Base-by-base conservation (phyloP, 192 early-diverging fungal genomes). In the Diversispora eburnea region DNA sequence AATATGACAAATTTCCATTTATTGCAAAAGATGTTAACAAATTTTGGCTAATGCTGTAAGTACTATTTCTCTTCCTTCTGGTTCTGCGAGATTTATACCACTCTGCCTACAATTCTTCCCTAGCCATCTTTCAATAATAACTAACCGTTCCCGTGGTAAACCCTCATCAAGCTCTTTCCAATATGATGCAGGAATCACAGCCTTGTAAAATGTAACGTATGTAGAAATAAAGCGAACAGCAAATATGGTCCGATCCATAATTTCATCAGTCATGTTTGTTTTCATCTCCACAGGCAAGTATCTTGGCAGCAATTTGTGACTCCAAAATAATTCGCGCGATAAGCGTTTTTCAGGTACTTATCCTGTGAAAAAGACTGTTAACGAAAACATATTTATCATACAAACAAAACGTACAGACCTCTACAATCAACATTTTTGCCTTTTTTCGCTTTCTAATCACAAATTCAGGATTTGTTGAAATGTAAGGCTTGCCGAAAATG, bases 161-260 rank as follows among this genome's bases (percentile, higher is more conserved):
- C n/a, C n/a, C n/a, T n/a, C n/a, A n/a, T n/a, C n/a, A n/a, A n/a
- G 12, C 60, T 62, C 60, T 43, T 41, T 25, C 12, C 4, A 62
- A 62, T 62, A 62, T 43, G 8, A 12, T 62, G 60, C 60, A 62
- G 60, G 60, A 62, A 62, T 62, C 19, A 25, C 5, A 7, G 60
- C 60, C 5, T 20, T 15, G 12, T 62, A 62, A 62, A 62, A 62
- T 15, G 60, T 62, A 62, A 62, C 60, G 33, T 62, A 62, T 6
- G 12, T 41, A 33, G 60, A 33, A 43, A 62, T 0, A 43, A 20
- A 17, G 60, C 60, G 60, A 33, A 62, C 12, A 25, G 60, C 60
- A 25, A 25, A 62, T 62, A 62, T 9, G 4, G 5, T 20, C 19
- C 25, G 60, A 62, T 62, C 60, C 8, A 15, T 62, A 62, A 41